Evolutionary conservation across 2,329 filamentous ascomycete genomes (phyloP).

Genomic region (Aspergillus luchuensis): DNA sequence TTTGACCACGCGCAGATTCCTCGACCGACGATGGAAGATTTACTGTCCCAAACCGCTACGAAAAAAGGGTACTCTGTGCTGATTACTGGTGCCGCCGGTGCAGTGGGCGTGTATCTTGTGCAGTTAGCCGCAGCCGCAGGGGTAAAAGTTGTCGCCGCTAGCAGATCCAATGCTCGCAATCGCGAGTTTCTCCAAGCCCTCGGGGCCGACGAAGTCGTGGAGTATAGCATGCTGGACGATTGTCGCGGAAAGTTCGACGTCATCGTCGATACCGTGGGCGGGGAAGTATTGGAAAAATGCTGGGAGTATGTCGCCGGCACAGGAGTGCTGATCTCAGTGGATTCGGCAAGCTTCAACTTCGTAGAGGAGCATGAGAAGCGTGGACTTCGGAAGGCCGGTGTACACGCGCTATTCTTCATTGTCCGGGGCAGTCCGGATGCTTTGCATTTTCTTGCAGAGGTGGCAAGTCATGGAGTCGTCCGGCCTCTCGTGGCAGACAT

Average conservation of each 20-base stretch:
- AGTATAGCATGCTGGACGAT: slow-evolving; percentile 32
- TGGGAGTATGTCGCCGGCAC: slow-evolving; percentile 24
- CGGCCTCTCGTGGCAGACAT: too few species aligned
- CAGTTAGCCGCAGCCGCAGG: slow-evolving; percentile 40
- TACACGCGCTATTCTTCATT: too few species aligned
- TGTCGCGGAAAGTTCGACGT: slow-evolving; percentile 21
- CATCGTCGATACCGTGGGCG: slow-evolving; percentile 33
- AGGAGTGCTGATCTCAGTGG: slow-evolving; percentile 31
- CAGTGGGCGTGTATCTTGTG: slow-evolving; percentile 40
- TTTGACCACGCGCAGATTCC: slow-evolving; percentile 27
- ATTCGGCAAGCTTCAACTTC: slow-evolving; percentile 33
- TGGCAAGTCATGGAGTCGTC: too few species aligned
- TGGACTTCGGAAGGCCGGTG: too few species aligned
- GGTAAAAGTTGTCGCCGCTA: slow-evolving; percentile 36
- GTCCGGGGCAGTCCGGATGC: too few species aligned
- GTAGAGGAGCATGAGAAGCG: slow-evolving; percentile 19
- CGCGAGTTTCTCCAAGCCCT: slow-evolving; percentile 35
- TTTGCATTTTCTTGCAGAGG: too few species aligned
- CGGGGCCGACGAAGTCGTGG: slow-evolving; percentile 43
- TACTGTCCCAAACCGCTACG: not conserved
- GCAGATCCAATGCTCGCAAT: slow-evolving; percentile 39
- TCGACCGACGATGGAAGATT: not conserved
- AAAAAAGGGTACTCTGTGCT: slow-evolving; percentile 25
- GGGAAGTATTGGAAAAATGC: slow-evolving; percentile 22
- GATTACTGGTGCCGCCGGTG: slow-evolving; percentile 42